A percentile compares a stretch with the other conserved stretches of the same genome.
phyloP scores from a whole-genome alignment of 2,329 filamentous ascomycete genomes.

The Dryadomyces quercus-mongolicae region DNA sequence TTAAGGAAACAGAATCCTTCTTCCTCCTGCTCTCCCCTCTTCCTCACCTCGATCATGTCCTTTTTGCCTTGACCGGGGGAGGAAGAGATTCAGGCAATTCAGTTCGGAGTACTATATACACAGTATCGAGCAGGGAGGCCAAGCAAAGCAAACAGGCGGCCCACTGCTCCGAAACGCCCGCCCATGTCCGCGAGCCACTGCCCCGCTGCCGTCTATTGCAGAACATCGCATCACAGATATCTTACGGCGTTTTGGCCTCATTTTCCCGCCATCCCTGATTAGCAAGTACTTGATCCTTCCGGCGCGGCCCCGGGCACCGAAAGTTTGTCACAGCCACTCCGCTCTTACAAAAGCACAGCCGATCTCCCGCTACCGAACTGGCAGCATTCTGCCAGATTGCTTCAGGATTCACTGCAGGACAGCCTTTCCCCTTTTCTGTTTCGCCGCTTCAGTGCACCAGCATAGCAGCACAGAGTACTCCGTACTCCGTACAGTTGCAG shows the following conservation, averaged over 20 bases:
- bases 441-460: too few species aligned
- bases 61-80: too few species aligned
- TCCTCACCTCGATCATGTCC: too few species aligned
- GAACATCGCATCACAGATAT: not conserved
- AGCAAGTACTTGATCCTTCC: not conserved
- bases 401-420: too few species aligned
- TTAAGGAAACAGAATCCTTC: too few species aligned
- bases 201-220: not conserved
- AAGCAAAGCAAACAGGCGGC: not conserved
- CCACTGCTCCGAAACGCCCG: not conserved
- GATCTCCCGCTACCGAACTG: not conserved
- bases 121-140: not conserved
- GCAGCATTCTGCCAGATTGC: too few species aligned
- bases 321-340: not conserved
- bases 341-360: not conserved
- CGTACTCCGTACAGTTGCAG: not conserved
- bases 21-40: too few species aligned
- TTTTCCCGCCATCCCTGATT: not conserved
- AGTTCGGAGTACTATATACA: too few species aligned
- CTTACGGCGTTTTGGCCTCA: not conserved
- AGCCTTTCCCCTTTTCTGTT: not conserved
- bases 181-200: not conserved
- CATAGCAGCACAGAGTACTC: not conserved
- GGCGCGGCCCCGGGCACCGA: not conserved
- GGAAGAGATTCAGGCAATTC: not conserved